These are phyloP conservation scores for Inga laurina DNA, from an alignment of 306 rosid genomes.

Conservation along the genomic window DNA sequence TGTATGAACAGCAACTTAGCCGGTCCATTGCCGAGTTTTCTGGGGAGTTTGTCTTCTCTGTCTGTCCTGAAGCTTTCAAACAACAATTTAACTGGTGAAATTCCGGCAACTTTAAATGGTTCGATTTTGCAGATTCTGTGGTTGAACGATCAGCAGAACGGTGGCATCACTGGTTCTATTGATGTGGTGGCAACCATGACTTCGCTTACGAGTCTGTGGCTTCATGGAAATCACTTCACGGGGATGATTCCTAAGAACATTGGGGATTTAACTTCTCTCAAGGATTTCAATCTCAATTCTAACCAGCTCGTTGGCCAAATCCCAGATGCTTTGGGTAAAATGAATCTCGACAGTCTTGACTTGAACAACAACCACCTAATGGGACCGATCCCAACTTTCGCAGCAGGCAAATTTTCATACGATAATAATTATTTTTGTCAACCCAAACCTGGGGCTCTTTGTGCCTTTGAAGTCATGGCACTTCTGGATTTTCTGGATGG, in stretches of 20 bases:
- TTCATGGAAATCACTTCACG: slow-evolving; percentile 81
- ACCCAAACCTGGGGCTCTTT: slow-evolving; percentile 46
- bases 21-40: slow-evolving; percentile 77
- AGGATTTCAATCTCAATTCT: slow-evolving; percentile 74
- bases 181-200: slow-evolving; percentile 65
- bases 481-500: slow-evolving; percentile 67
- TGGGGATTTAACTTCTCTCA: slow-evolving; percentile 63
- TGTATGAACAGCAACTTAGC: slow-evolving; percentile 68
- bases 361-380: slow-evolving; percentile 81
- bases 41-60: slow-evolving; percentile 64
- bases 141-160: slow-evolving; percentile 74
- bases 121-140: slow-evolving; percentile 57
- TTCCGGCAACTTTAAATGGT: slow-evolving; percentile 48
- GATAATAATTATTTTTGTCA: slow-evolving; percentile 60
- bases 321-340: slow-evolving; percentile 62
- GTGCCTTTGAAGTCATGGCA: slow-evolving; percentile 74
- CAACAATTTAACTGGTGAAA: slow-evolving; percentile 55
- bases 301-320: slow-evolving; percentile 77
- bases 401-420: slow-evolving; percentile 39
- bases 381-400: slow-evolving; percentile 85
- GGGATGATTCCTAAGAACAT: slow-evolving; percentile 72
- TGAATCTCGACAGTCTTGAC: slow-evolving; percentile 54
- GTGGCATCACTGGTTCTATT: slow-evolving; percentile 60
- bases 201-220: slow-evolving; percentile 72
- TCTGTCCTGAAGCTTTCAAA: slow-evolving; percentile 61